Evolutionary conservation across 768 basidiomycete genomes (phyloP), one percentile per base, ranked within the genome.

Genomic region (Rhizopogon vinicolor): DNA sequence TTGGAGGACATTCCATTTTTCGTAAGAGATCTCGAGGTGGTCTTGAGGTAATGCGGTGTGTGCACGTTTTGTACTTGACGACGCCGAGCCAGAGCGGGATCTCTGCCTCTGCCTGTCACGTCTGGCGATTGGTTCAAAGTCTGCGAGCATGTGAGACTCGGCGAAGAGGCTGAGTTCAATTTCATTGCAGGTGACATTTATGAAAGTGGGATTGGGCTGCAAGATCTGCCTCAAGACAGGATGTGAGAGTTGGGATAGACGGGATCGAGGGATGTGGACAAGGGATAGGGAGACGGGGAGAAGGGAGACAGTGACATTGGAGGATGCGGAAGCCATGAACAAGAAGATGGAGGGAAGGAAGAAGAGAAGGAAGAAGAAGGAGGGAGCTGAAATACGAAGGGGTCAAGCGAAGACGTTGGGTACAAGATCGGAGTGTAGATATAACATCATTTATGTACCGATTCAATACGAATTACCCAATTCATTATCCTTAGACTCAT

Each of bases 131-230:
- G 73, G 69, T 61, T 84, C 81, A 60, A 89, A 89, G 59, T 86
- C 83, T 12, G 72, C 63, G 14, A 87, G 75, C 54, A 74, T 65
- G 56, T 74, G 71, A 53, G 82, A 75, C 59, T 87, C 84, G 37
- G 83, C 86, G 62, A 91, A 89, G 49, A 89, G 71, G 66, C 80
- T 82, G 68, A 92, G 84, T 69, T 91, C 89, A 59, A 90, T 80
- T 59, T 87, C 81, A 66, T 92, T 92, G 72, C 80, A 87, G 51
- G 87, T 88, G 54, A 90, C 77, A 62, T 85, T 89, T 65, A 90
- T 77, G 67, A 90, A 90, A 6, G 78, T 76, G 14, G 86, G 84
- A 57, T 73, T 75, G 2, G 85, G 85, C 49, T 81, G 80, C 52
- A 90, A 80, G 55, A 90, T 81, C 68, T 87, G 85, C 57, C 80